Evolutionary conservation across 305 asterid genomes (phyloP).

Genomic region (Plantago rigida): DNA sequence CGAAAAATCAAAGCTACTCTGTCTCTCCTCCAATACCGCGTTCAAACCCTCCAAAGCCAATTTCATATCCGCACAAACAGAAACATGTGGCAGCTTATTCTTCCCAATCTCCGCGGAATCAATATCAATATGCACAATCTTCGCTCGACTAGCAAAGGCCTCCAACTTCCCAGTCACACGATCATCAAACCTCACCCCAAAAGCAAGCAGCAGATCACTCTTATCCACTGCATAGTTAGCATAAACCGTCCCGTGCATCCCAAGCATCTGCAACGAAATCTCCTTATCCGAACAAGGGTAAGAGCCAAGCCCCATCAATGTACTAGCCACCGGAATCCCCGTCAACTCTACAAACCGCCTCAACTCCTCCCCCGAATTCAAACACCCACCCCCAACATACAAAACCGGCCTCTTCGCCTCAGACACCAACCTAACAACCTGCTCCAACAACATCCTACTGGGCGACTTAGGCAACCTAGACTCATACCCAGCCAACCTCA

Average conservation of each 20-base stretch:
- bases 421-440: conserved; percentile 37
- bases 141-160: conserved; percentile 56
- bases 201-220: conserved; percentile 50
- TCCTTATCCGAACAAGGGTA: conserved; percentile 45
- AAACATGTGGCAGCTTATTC: conserved; percentile 51
- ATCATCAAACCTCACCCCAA: conserved; percentile 59
- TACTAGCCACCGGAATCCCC: conserved; percentile 54
- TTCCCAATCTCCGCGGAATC: conserved; percentile 59
- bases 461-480: conserved; percentile 50
- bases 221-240: conserved; percentile 55
- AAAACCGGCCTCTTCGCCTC: conserved; percentile 48
- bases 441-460: conserved; percentile 31
- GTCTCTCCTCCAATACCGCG: conserved; percentile 30
- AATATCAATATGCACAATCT: conserved; percentile 60
- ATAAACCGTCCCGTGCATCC: conserved; percentile 61
- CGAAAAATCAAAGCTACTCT: conserved; percentile 32
- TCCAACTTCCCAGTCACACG: conserved; percentile 52
- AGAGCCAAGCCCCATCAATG: conserved; percentile 53
- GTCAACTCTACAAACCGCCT: conserved; percentile 46
- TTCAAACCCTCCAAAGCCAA: conserved; percentile 39
- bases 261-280: conserved; percentile 45
- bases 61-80: conserved; percentile 50
- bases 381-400: conserved; percentile 64
- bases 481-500: conserved; percentile 41
- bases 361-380: conserved; percentile 51